A percentile compares a stretch with the other conserved stretches of the same genome.
These are phyloP conservation scores for Aotearoamyces nothofagi DNA, from an alignment of 2,329 filamentous ascomycete genomes.

Conservation along the genomic window DNA sequence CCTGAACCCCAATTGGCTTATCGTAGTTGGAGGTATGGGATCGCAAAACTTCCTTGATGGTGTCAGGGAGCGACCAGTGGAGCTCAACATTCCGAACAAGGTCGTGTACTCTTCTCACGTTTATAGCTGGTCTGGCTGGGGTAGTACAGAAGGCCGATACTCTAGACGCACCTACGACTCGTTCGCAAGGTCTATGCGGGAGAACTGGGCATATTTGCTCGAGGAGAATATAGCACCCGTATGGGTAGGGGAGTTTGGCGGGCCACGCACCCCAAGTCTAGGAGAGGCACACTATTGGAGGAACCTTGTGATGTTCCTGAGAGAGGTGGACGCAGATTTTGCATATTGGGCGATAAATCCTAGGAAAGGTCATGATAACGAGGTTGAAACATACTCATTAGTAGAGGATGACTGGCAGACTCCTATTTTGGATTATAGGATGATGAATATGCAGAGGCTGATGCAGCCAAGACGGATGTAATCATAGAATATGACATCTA, in stretches of 20 bases:
- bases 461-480: conserved; percentile 20
- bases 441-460: conserved; percentile 43
- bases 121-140: conserved; percentile 58
- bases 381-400: conserved; percentile 43
- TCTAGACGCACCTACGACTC: conserved; percentile 42
- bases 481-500: too few species aligned
- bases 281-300: conserved; percentile 51
- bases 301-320: conserved; percentile 44
- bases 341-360: conserved; percentile 59
- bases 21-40: conserved; percentile 52
- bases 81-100: conserved; percentile 34
- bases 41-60: conserved; percentile 50
- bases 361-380: conserved; percentile 41
- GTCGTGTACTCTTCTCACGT: conserved; percentile 56
- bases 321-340: conserved; percentile 44
- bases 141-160: conserved; percentile 42
- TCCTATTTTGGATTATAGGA: conserved; percentile 43
- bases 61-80: conserved; percentile 37
- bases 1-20: conserved; percentile 47
- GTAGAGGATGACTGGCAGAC: conserved; percentile 50
- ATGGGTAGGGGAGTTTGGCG: conserved; percentile 55
- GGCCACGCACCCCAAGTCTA: conserved; percentile 32
- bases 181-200: conserved; percentile 46
- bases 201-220: conserved; percentile 52
- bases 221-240: conserved; percentile 40